Conservation (phyloP, 2,329 filamentous ascomycete species). For the Botrytis medusae region DNA sequence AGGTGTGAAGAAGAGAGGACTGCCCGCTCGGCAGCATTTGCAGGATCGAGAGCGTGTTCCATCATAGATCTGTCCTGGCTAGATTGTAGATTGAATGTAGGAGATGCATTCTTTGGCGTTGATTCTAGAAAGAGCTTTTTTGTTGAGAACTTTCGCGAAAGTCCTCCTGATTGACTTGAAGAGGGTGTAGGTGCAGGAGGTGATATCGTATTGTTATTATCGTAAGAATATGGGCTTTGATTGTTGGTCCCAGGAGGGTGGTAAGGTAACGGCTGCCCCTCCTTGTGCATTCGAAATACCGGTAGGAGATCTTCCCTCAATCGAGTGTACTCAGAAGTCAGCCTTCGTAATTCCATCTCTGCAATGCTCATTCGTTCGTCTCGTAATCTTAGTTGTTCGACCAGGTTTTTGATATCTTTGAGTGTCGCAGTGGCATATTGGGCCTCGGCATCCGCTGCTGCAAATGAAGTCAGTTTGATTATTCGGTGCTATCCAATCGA, state of each 20-base stretch:
- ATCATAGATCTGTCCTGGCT: conserved; percentile 61
- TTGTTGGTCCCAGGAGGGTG: conserved; percentile 32
- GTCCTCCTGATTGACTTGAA: conserved; percentile 50
- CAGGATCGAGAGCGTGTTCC: conserved; percentile 67
- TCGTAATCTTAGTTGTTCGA: conserved; percentile 83
- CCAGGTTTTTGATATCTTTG: conserved; percentile 88
- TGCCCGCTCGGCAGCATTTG: conserved; percentile 66
- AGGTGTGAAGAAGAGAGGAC: conserved; percentile 68
- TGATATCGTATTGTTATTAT: conserved; percentile 49
- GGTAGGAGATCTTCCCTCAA: conserved; percentile 90
- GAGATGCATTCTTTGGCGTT: conserved; percentile 74
- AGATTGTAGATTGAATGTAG: conserved; percentile 56
- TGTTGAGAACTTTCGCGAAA: conserved; percentile 73
- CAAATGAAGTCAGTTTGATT: conserved; percentile 29
- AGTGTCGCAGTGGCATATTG: conserved; percentile 86
- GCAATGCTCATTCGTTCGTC: conserved; percentile 85
- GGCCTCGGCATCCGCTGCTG: conserved; percentile 85
- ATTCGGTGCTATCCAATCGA: background rate
- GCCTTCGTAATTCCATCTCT: conserved; percentile 77
- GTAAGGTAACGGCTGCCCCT: conserved; percentile 80
- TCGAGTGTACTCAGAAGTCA: conserved; percentile 85
- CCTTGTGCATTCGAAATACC: conserved; percentile 85
- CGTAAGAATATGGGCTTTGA: conserved; percentile 50
- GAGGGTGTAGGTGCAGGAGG: conserved; percentile 59
- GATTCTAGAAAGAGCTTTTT: conserved; percentile 71